A percentile compares a stretch with the other conserved stretches of the same genome.
Evolutionary conservation across 2,329 filamentous ascomycete species (phyloP).

Genomic region (Akanthomyces lecanii): DNA sequence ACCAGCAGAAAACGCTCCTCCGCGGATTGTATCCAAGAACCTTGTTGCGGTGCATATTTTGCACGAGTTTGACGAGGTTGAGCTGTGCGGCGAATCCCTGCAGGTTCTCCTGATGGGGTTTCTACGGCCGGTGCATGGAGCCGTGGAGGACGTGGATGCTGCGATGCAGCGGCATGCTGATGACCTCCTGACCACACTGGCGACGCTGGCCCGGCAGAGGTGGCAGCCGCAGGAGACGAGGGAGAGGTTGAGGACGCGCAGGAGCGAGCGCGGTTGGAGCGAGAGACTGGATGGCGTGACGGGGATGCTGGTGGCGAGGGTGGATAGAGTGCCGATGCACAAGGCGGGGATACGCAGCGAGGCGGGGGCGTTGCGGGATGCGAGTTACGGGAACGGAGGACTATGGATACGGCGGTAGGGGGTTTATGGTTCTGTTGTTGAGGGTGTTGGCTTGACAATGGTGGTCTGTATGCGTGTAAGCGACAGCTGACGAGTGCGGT

Average conservation of each 20-base stretch:
- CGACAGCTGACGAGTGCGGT: too few species aligned
- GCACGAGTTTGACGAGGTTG: slow-evolving; percentile 41
- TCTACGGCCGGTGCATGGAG: slow-evolving; percentile 35
- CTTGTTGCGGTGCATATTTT: slow-evolving; percentile 52
- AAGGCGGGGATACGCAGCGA: slow-evolving; percentile 53
- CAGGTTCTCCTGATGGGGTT: slow-evolving; percentile 58
- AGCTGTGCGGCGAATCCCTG: slow-evolving; percentile 42
- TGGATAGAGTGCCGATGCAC: slow-evolving; percentile 58
- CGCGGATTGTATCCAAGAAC: slow-evolving; percentile 45
- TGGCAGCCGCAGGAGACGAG: slow-evolving; percentile 42
- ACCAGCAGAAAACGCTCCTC: slow-evolving; percentile 42
- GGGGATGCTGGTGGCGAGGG: slow-evolving; percentile 46
- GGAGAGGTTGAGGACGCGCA: slow-evolving; percentile 34
- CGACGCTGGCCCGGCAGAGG: slow-evolving; percentile 42
- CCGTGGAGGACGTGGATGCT: slow-evolving; percentile 20
- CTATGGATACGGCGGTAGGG: slow-evolving; percentile 37
- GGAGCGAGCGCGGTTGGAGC: slow-evolving; percentile 38
- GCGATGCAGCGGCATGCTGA: slow-evolving; percentile 30
- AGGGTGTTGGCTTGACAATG: too few species aligned
- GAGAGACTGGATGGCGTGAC: slow-evolving; percentile 47
- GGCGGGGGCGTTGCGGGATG: slow-evolving; percentile 44
- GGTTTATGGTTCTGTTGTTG: background rate
- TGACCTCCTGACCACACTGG: slow-evolving; percentile 41
- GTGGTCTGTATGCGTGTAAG: too few species aligned
- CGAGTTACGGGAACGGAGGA: slow-evolving; percentile 45